phyloP scores from a whole-genome alignment of 345 rosid species.

The Carallia pectinifolia region DNA sequence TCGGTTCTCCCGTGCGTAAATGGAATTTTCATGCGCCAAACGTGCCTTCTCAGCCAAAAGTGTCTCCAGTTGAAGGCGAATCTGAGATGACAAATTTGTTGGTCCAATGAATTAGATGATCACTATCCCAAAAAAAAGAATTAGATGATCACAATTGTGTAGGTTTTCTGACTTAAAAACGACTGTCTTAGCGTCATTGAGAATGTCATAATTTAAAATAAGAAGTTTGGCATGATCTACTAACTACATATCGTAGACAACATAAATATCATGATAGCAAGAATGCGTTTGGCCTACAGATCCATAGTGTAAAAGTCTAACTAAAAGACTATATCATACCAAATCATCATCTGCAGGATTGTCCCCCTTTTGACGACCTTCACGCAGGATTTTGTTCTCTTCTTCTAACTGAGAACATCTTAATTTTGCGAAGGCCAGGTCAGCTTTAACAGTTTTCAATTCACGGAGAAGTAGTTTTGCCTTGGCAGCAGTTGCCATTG shows the following conservation, averaged over 20 bases:
- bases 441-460: constrained; percentile 86
- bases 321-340: constrained; percentile 35
- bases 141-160: not conserved
- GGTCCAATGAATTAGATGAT: not conserved
- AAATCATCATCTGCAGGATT: constrained; percentile 88
- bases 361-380: constrained; percentile 73
- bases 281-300: too few relatives aligned
- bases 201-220: too few relatives aligned
- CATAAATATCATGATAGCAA: too few relatives aligned
- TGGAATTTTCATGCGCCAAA: constrained; percentile 80
- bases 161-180: not conserved
- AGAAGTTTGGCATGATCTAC: too few relatives aligned
- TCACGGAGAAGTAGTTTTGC: constrained; percentile 96
- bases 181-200: not conserved
- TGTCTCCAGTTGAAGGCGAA: constrained; percentile 94
- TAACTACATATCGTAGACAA: too few relatives aligned
- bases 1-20: constrained; percentile 83
- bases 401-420: constrained; percentile 89
- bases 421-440: constrained; percentile 80
- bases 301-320: too few relatives aligned
- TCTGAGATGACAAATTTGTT: constrained; percentile 40
- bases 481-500: constrained; percentile 97
- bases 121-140: not conserved
- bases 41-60: constrained; percentile 95
- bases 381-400: constrained; percentile 85